A percentile compares a stretch with the other conserved stretches of the same genome.
Evolutionary conservation across 169 alveolate genomes (phyloP).

Genomic region (Cryptosporidium parvum): DNA sequence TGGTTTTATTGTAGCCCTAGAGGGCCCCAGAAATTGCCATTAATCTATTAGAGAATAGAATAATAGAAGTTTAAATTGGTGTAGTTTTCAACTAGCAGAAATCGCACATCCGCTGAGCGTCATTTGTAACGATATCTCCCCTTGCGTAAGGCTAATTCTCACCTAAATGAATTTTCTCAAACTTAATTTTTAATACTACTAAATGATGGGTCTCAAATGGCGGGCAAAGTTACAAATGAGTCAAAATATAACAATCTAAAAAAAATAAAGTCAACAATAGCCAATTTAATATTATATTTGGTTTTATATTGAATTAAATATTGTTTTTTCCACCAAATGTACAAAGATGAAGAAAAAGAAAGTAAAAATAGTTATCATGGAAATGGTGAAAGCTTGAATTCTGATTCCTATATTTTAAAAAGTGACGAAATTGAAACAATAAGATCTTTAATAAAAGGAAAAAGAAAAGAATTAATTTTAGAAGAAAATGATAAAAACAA

Average conservation of each 20-base stretch:
- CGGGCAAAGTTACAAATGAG: not conserved
- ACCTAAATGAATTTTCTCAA: not conserved
- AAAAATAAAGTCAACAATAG: too few relatives aligned
- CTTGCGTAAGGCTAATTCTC: slow-evolving; percentile 94
- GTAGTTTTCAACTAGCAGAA: slow-evolving; percentile 99
- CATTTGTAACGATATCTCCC: slow-evolving; percentile 99
- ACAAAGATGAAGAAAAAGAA: not conserved
- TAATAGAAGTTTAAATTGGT: slow-evolving; percentile 93
- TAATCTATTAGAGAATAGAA: slow-evolving; percentile 90
- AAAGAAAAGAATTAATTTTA: not conserved
- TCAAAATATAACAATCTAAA: too few relatives aligned
- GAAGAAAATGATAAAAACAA: not conserved
- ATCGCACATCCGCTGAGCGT: slow-evolving; percentile 99
- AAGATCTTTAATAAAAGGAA: not conserved
- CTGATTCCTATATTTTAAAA: not conserved
- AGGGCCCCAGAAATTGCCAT: slow-evolving; percentile 95
- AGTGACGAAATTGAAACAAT: not conserved
- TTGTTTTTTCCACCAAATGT: not conserved
- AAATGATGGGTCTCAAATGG: slow-evolving; percentile 43
- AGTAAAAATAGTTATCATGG: too few relatives aligned
- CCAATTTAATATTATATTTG: not conserved
- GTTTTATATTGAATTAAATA: too few relatives aligned
- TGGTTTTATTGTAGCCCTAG: slow-evolving; percentile 68
- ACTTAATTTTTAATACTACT: not conserved
- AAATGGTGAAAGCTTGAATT: too few relatives aligned